These are phyloP conservation scores for Cystofilobasidium capitatum DNA, from an alignment of 768 basidiomycete species.

Conservation along the genomic window DNA sequence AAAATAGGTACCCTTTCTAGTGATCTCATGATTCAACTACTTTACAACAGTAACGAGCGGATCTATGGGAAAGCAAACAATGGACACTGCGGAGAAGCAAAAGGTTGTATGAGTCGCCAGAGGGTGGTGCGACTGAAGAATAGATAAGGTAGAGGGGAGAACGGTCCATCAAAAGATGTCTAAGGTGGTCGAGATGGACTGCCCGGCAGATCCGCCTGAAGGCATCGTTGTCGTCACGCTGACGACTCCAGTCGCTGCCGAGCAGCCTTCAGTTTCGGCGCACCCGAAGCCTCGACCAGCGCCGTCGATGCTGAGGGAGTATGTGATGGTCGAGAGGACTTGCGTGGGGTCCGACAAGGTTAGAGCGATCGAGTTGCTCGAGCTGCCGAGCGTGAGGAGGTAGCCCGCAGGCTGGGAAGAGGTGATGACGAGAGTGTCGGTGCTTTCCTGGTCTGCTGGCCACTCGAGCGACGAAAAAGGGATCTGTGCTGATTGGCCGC, in stretches of 20 bases:
- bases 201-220: constrained; percentile 25
- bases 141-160: too few relatives aligned
- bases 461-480: constrained; percentile 42
- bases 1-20: too few relatives aligned
- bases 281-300: not conserved
- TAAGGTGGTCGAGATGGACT: constrained; percentile 18
- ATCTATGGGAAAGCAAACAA: too few relatives aligned
- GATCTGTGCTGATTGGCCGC: constrained; percentile 46
- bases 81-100: too few relatives aligned
- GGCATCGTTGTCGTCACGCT: not conserved
- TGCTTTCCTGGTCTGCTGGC: constrained; percentile 44
- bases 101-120: too few relatives aligned
- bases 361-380: constrained; percentile 43
- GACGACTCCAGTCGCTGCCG: not conserved
- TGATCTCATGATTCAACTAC: too few relatives aligned
- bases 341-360: constrained; percentile 62
- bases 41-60: too few relatives aligned
- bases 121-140: too few relatives aligned
- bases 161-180: not conserved
- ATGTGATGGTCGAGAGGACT: constrained; percentile 27
- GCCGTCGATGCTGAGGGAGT: constrained; percentile 14
- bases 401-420: constrained; percentile 34
- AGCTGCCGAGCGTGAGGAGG: constrained; percentile 45
- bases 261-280: not conserved
- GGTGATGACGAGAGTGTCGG: constrained; percentile 47